These are phyloP conservation scores for Gamsiella multidivaricata DNA, from an alignment of 192 early-diverging fungal genomes.

Conservation along the genomic window DNA sequence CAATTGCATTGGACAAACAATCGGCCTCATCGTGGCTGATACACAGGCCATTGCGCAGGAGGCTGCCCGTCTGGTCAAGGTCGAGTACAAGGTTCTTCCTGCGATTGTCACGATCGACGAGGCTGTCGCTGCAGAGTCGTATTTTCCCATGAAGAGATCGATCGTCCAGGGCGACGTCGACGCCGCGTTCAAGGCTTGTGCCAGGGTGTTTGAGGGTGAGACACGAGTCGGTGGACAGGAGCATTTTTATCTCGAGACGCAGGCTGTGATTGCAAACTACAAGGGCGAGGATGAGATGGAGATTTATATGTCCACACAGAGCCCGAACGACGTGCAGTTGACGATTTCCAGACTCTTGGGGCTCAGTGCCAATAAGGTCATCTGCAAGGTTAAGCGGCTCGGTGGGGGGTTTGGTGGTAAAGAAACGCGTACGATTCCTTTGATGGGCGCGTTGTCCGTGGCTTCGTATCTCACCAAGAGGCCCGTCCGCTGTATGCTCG, in stretches of 20 bases:
- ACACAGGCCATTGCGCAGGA: slow-evolving; percentile 71
- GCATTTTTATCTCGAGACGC: slow-evolving; percentile 92
- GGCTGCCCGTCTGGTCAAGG: slow-evolving; percentile 75
- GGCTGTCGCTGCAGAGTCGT: slow-evolving; percentile 73
- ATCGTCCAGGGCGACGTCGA: slow-evolving; percentile 76
- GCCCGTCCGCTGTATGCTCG: slow-evolving; percentile 82
- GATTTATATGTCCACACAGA: slow-evolving; percentile 83
- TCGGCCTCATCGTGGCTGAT: slow-evolving; percentile 83
- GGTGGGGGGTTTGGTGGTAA: slow-evolving; percentile 93
- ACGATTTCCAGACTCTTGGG: slow-evolving; percentile 78
- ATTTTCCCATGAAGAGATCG: slow-evolving; percentile 63
- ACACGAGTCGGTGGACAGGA: slow-evolving; percentile 73
- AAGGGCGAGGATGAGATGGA: slow-evolving; percentile 85
- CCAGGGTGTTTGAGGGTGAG: slow-evolving; percentile 65
- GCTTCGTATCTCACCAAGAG: slow-evolving; percentile 71
- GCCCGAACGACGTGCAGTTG: slow-evolving; percentile 78
- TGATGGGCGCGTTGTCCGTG: slow-evolving; percentile 73
- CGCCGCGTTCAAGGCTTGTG: slow-evolving; percentile 58
- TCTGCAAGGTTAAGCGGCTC: slow-evolving; percentile 83
- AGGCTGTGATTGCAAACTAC: slow-evolving; percentile 74
- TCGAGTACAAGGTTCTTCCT: slow-evolving; percentile 77
- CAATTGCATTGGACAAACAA: slow-evolving; percentile 75
- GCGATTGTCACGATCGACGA: slow-evolving; percentile 84
- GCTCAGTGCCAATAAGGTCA: slow-evolving; percentile 73
- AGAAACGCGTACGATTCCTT: slow-evolving; percentile 71